Percentiles rank a stretch among this genome's conserved stretches.
Evolutionary conservation across 1,284 basidiomycete genomes (phyloP).

Genomic region (Trametes pubescens): DNA sequence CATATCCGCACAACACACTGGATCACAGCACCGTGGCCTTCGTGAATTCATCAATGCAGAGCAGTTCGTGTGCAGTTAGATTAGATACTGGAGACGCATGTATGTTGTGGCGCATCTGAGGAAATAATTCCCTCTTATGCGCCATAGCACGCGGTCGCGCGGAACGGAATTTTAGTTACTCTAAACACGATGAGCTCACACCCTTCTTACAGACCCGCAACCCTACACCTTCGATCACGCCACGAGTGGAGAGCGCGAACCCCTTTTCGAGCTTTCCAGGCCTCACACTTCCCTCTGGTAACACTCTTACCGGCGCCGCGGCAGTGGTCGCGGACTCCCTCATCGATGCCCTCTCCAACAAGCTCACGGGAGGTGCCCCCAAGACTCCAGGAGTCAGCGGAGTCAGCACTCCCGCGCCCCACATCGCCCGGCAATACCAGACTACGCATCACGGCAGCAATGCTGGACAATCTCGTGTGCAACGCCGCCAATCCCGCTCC

Average conservation of each 20-base stretch:
- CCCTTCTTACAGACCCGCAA: slow-evolving; percentile 47
- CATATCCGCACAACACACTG: too few species aligned
- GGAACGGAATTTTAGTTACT: neutral
- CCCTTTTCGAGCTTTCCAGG: slow-evolving; percentile 51
- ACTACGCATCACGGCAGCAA: slow-evolving; percentile 41
- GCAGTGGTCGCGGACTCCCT: slow-evolving; percentile 34
- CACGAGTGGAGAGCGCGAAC: slow-evolving; percentile 46
- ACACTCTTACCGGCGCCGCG: slow-evolving; percentile 8
- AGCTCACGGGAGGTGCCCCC: slow-evolving; percentile 22
- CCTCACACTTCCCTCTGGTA: slow-evolving; percentile 19
- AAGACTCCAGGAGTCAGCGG: slow-evolving; percentile 26
- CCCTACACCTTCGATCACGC: slow-evolving; percentile 49
- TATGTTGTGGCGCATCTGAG: too few species aligned
- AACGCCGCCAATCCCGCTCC: slow-evolving; percentile 40
- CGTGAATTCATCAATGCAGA: too few species aligned
- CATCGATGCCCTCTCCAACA: slow-evolving; percentile 34
- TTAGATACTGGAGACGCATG: too few species aligned
- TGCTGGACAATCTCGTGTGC: slow-evolving; percentile 37
- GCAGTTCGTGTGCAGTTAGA: too few species aligned
- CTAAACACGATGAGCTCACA: too few species aligned
- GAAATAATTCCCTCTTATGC: too few species aligned
- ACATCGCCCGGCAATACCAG: slow-evolving; percentile 38
- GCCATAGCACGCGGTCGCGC: too few species aligned
- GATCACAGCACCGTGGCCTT: too few species aligned
- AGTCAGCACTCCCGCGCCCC: slow-evolving; percentile 19